Conservation (phyloP, 495 filamentous ascomycete genomes). For the Lepraria neglecta region DNA sequence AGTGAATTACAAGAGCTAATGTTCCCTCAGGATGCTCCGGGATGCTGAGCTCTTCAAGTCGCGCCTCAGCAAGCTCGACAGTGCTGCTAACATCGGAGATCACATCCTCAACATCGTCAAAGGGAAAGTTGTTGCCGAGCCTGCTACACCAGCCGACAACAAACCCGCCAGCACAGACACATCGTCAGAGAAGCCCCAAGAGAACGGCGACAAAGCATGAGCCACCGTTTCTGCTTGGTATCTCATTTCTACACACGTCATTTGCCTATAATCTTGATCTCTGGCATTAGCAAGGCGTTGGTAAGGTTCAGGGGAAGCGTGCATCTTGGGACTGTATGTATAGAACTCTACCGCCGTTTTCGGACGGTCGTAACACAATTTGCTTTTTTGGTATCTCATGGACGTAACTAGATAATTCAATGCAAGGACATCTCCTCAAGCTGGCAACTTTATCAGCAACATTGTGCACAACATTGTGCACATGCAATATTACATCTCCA, state of each 20-base stretch:
- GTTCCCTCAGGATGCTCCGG: conserved; percentile 59
- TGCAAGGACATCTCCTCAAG: neutral
- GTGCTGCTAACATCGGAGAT: conserved; percentile 63
- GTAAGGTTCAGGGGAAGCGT: neutral
- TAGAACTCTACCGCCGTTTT: neutral
- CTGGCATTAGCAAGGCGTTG: conserved; percentile 13
- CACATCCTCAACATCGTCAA: conserved; percentile 62
- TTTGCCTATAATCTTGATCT: conserved; percentile 4
- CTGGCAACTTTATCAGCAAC: neutral
- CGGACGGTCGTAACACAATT: neutral
- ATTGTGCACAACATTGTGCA: neutral
- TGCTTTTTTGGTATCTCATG: neutral
- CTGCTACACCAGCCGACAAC: neutral
- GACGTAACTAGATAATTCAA: neutral
- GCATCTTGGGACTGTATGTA: neutral
- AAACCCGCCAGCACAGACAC: neutral
- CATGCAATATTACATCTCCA: too few relatives aligned
- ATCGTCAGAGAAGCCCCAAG: neutral
- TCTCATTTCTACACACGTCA: neutral
- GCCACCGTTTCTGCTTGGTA: neutral
- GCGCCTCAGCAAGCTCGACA: conserved; percentile 71
- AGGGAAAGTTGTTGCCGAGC: conserved; percentile 40
- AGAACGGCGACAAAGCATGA: neutral
- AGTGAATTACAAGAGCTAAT: neutral
- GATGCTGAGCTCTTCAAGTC: conserved; percentile 74